A percentile compares a stretch with the other conserved stretches of the same genome.
These are phyloP conservation scores for Tillandsia fasciculata DNA, from an alignment of 176 grass and related monocot genomes.

Conservation along the genomic window DNA sequence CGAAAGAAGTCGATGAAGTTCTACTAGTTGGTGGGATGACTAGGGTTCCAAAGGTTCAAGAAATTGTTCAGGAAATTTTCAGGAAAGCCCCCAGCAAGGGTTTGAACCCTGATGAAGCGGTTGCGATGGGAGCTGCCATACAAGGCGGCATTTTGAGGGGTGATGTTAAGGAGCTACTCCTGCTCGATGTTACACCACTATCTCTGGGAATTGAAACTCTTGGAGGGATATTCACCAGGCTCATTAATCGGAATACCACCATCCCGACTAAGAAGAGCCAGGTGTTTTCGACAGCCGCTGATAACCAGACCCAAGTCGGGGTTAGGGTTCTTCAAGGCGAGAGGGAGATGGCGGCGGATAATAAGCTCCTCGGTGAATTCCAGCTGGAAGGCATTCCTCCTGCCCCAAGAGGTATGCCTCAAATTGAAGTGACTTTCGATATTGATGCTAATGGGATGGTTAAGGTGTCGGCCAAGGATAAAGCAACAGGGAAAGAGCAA, in stretches of 20 bases:
- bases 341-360: constrained; percentile 93
- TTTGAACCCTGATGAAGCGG: constrained; percentile 96
- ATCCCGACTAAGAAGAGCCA: constrained; percentile 99
- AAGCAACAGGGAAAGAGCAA: constrained; percentile 75
- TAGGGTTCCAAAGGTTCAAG: constrained; percentile 91
- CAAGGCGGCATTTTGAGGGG: constrained; percentile 93
- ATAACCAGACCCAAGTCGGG: constrained; percentile 86
- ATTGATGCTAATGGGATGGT: constrained; percentile 98
- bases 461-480: constrained; percentile 93
- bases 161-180: constrained; percentile 94
- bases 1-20: constrained; percentile 91
- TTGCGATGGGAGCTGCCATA: constrained; percentile 86
- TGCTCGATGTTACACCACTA: constrained; percentile 94
- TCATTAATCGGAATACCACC: constrained; percentile 89
- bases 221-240: constrained; percentile 95
- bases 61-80: constrained; percentile 81
- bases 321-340: constrained; percentile 92
- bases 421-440: constrained; percentile 87
- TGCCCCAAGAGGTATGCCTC: constrained; percentile 78
- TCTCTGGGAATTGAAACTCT: constrained; percentile 95
- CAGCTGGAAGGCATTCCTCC: constrained; percentile 90
- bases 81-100: constrained; percentile 88
- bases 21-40: constrained; percentile 96
- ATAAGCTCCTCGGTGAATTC: constrained; percentile 94
- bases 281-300: constrained; percentile 80